A percentile compares a stretch with the other conserved stretches of the same genome.
Evolutionary conservation across 1,284 basidiomycete genomes (phyloP).

Genomic region (Moesziomyces parantarcticus): DNA sequence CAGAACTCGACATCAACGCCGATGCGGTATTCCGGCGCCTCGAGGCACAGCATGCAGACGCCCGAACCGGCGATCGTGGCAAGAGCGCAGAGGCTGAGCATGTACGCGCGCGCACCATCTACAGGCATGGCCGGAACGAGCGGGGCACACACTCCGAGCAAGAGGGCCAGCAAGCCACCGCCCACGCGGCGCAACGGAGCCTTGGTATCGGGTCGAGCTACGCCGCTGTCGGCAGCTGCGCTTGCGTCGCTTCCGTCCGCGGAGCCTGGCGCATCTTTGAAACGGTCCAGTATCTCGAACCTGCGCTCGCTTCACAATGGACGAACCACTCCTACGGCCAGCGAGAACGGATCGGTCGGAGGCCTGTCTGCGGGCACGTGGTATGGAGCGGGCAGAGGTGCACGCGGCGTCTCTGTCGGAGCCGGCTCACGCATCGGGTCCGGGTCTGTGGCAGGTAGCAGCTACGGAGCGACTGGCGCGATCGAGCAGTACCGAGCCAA

Average conservation of each 20-base stretch:
- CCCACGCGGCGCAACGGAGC: conserved; percentile 38
- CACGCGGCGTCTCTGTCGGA: conserved; percentile 22
- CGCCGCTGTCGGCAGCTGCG: conserved; percentile 60
- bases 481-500: conserved; percentile 76
- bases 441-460: conserved; percentile 39
- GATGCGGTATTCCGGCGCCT: conserved; percentile 42
- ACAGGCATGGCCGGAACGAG: conserved; percentile 22
- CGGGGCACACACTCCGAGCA: conserved; percentile 15
- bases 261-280: conserved; percentile 32
- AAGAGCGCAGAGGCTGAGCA: conserved; percentile 52
- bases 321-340: conserved; percentile 51
- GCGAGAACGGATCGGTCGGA: conserved; percentile 49
- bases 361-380: conserved; percentile 46
- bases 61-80: conserved; percentile 61
- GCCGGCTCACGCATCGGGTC: conserved; percentile 24
- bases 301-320: conserved; percentile 43
- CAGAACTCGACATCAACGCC: conserved; percentile 44
- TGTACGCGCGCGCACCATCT: conserved; percentile 54
- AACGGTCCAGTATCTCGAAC: conserved; percentile 51
- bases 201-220: conserved; percentile 45
- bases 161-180: conserved; percentile 58
- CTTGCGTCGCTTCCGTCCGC: conserved; percentile 57
- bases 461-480: conserved; percentile 30
- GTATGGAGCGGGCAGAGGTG: conserved; percentile 25
- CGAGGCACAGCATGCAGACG: conserved; percentile 59